Evolutionary conservation across 345 rosid genomes (phyloP), one percentile per base, ranked within the genome.

Genomic region (Jatropha curcas): DNA sequence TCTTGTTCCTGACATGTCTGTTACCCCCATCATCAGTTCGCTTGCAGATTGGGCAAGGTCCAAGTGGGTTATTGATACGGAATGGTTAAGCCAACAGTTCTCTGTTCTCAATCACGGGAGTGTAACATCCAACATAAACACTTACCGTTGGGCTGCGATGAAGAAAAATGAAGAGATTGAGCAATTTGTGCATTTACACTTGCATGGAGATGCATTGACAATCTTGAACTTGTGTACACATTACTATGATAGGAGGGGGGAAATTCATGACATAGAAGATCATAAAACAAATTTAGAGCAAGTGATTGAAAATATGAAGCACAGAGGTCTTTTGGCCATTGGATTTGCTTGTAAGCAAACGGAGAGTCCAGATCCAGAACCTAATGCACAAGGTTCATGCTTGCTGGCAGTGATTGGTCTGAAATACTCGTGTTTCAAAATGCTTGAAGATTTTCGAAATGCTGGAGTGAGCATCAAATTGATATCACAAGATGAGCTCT

Each of bases 301-400:
- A 20, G 24, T 41, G 74, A 56, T 73, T 31, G 12, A 50, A 60
- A 45, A 69, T 27, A 79, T 79, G 78, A 67, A 79, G 56, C 41
- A 52, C 5, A 48, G 56, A 27, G 78, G 78, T 41, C 77, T 74
- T 41, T 64, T 27, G 30, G 70, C 62, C 24, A 22, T 79, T 50
- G 78, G 75, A 69, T 79, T 64, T 69, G 78, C 78, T 56, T 74
- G 68, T 37, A 51, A 71, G 39, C 71, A 79, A 70, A 74, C 74
- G n/a, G 75, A 79, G 31, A 68, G 12, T 57, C 8, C 2, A 25
- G 67, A 66, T 57, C 8, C 2, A 25, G 67, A 66, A 35, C 45
- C 62, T 13, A 22, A 14, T 51, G 76, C 60, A 65, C 56, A 71
- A 22, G 76, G 70, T 25, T 61, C 58, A 7, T 41, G 45, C 58